Evolutionary conservation across 2,329 filamentous ascomycete genomes (phyloP).

Genomic region (Aspergillus costaricaensis): DNA sequence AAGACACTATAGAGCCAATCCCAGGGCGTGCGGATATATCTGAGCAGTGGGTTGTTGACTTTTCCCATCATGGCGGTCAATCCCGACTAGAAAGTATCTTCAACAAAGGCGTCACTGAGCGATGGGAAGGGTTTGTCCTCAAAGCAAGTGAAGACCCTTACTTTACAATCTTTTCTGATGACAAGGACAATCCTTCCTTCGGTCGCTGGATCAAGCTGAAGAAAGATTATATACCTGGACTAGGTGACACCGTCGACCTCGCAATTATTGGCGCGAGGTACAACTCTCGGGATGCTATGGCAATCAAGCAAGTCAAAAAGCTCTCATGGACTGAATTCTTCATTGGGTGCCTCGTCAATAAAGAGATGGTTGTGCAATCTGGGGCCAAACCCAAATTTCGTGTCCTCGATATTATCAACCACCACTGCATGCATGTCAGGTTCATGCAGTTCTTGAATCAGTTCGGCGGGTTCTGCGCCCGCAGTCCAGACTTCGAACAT

Average conservation of each 20-base stretch:
- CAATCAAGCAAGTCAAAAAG: constrained; percentile 52
- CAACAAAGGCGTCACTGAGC: constrained; percentile 63
- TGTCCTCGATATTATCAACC: constrained; percentile 64
- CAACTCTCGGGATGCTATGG: constrained; percentile 62
- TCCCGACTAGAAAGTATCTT: constrained; percentile 65
- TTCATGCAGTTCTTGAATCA: constrained; percentile 55
- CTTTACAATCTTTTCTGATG: constrained; percentile 56
- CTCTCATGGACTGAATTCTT: constrained; percentile 79
- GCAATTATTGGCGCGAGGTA: constrained; percentile 75
- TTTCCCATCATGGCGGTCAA: constrained; percentile 55
- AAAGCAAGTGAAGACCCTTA: constrained; percentile 78
- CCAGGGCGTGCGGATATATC: constrained; percentile 68
- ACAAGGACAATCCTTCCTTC: constrained; percentile 27
- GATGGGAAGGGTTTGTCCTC: constrained; percentile 77
- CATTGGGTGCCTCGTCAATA: constrained; percentile 74
- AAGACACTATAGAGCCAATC: constrained; percentile 55
- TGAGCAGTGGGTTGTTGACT: constrained; percentile 67
- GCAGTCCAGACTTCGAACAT: constrained; percentile 36
- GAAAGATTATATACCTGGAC: constrained; percentile 75
- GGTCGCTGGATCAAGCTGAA: constrained; percentile 77
- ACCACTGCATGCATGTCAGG: constrained; percentile 50
- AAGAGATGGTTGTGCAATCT: constrained; percentile 57
- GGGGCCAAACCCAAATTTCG: constrained; percentile 60
- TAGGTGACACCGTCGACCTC: constrained; percentile 83
- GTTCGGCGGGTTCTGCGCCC: constrained; percentile 49